Evolutionary conservation across 108 stramenopile genomes (phyloP).

Genomic region (Nitzschia sp.): DNA sequence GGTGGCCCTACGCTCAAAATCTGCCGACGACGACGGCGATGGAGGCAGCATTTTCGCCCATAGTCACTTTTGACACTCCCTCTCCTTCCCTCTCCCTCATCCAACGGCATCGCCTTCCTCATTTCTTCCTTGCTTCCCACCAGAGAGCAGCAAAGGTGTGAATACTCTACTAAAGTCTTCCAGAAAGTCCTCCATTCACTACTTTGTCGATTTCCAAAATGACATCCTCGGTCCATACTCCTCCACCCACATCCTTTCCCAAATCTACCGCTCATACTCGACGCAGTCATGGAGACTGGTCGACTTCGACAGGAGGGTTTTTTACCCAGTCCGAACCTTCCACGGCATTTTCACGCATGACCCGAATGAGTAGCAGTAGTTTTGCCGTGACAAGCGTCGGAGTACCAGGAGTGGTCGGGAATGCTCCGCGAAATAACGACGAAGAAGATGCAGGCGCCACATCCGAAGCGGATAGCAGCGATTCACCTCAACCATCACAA

Average conservation of each 20-base stretch:
- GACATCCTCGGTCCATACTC: too few relatives aligned
- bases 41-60: too few relatives aligned
- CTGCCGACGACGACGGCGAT: too few relatives aligned
- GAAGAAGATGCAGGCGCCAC: neutral
- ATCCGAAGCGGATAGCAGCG: neutral
- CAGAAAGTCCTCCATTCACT: too few relatives aligned
- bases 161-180: too few relatives aligned
- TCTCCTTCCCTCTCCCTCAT: too few relatives aligned
- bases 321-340: neutral
- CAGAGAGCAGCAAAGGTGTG: too few relatives aligned
- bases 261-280: neutral
- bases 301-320: neutral
- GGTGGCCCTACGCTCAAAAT: too few relatives aligned
- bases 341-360: neutral
- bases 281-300: neutral
- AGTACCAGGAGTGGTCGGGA: neutral
- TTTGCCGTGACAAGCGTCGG: constrained; percentile 14
- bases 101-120: too few relatives aligned
- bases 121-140: too few relatives aligned
- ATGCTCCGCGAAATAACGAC: neutral
- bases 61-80: too few relatives aligned
- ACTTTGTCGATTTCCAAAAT: neutral
- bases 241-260: neutral
- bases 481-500: neutral
- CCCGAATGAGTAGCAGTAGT: neutral